Conservation (phyloP, 495 filamentous ascomycete species). For the Eremomyces bilateralis region DNA sequence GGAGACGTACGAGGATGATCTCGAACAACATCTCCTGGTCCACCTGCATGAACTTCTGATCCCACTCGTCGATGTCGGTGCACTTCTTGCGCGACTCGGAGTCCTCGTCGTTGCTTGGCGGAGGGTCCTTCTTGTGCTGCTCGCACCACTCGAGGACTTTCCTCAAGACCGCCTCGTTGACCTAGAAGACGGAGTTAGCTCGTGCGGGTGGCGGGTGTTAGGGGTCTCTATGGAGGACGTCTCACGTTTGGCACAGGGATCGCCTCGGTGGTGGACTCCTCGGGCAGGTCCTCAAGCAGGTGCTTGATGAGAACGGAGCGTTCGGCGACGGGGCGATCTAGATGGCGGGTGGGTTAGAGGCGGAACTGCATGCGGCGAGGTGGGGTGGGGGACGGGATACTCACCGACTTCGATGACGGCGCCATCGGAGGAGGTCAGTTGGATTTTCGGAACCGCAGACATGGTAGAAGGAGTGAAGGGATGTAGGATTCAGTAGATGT, state of each 20-base stretch:
- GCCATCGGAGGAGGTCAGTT: conserved; percentile 35
- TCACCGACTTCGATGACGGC: conserved; percentile 33
- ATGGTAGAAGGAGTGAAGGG: conserved; percentile 9
- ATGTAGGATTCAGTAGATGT: not conserved
- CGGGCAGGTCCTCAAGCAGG: conserved; percentile 82
- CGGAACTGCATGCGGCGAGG: not conserved
- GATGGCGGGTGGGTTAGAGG: conserved; percentile 1
- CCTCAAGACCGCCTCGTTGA: conserved; percentile 77
- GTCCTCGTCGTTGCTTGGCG: conserved; percentile 57
- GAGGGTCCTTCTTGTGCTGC: conserved; percentile 77
- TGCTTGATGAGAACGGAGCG: conserved; percentile 93
- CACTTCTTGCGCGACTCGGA: conserved; percentile 92
- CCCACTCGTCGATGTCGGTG: conserved; percentile 98
- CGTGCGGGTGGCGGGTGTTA: no score
- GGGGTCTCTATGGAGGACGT: no score
- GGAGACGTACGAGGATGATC: conserved; percentile 69
- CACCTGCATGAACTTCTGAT: conserved; percentile 99
- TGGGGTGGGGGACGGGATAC: conserved; percentile 7
- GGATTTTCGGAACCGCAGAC: conserved; percentile 20
- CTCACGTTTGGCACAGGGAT: conserved; percentile 81
- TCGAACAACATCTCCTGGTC: conserved; percentile 99
- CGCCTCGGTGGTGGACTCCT: conserved; percentile 35
- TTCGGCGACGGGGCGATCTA: conserved; percentile 71
- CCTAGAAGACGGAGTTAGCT: conserved; percentile 25
- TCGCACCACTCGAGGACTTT: conserved; percentile 97